These are phyloP conservation scores for Aspergillus wentii DNA, from an alignment of 495 filamentous ascomycete species.

Conservation along the genomic window DNA sequence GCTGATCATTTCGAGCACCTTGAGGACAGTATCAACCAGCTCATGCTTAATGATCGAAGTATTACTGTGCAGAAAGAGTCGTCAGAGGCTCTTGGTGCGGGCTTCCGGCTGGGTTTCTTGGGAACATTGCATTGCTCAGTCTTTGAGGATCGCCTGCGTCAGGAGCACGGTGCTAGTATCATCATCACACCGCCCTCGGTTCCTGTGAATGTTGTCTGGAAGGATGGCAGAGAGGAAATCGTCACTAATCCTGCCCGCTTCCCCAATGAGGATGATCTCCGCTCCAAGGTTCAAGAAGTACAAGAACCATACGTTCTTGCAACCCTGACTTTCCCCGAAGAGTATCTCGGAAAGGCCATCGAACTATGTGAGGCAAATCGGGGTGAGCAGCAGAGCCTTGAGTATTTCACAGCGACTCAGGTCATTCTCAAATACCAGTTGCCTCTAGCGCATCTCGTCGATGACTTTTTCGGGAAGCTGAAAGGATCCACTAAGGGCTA, in stretches of 20 bases:
- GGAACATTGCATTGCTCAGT: conserved; percentile 96
- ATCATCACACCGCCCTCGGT: conserved; percentile 97
- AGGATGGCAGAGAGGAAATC: conserved; percentile 64
- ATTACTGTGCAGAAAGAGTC: conserved; percentile 91
- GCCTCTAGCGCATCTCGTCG: conserved; percentile 81
- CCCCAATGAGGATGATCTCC: conserved; percentile 64
- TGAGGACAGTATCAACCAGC: conserved; percentile 90
- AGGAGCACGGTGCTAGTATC: conserved; percentile 91
- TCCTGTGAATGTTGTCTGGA: conserved; percentile 79
- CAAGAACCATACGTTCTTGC: conserved; percentile 84
- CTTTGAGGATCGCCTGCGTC: conserved; percentile 92
- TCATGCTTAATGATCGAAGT: conserved; percentile 90
- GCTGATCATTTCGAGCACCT: conserved; percentile 81
- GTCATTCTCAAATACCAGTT: conserved; percentile 93
- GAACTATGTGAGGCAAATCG: conserved; percentile 90
- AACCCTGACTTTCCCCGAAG: conserved; percentile 88
- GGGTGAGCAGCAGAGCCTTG: conserved; percentile 76
- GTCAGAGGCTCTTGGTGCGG: conserved; percentile 87
- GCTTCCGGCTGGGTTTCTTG: conserved; percentile 92
- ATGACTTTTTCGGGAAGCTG: conserved; percentile 96
- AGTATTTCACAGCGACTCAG: conserved; percentile 90
- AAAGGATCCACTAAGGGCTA: conserved; percentile 84
- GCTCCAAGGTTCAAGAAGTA: conserved; percentile 54
- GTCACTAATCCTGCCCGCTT: conserved; percentile 84
- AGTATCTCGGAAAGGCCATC: conserved; percentile 90